Evolutionary conservation across 2,329 filamentous ascomycete genomes (phyloP).

Genomic region (Diaporthe nobilis): DNA sequence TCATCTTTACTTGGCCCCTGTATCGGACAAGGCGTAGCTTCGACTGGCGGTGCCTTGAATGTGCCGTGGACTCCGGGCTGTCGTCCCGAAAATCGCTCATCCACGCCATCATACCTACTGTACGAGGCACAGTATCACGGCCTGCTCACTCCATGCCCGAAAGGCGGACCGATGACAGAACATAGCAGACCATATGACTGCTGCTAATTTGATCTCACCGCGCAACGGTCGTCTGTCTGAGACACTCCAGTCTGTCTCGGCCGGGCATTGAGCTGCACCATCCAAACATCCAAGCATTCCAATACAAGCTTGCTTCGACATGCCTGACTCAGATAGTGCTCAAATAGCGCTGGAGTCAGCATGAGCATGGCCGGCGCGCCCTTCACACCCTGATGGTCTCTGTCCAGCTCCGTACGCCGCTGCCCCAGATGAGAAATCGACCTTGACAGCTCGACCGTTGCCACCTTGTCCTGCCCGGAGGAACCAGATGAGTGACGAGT

Average conservation of each 20-base stretch:
- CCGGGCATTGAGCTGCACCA: slow-evolving; percentile 1
- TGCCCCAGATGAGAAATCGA: slow-evolving; percentile 18
- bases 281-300: slow-evolving; percentile 31
- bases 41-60: background rate
- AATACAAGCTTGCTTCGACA: background rate
- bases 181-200: background rate
- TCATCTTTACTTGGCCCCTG: slow-evolving; percentile 10
- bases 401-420: slow-evolving; percentile 11
- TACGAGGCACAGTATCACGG: background rate
- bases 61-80: slow-evolving; percentile 24
- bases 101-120: slow-evolving; percentile 3
- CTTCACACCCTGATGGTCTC: slow-evolving; percentile 13
- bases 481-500: background rate
- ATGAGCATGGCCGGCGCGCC: background rate
- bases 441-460: background rate
- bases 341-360: slow-evolving; percentile 6
- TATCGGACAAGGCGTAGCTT: slow-evolving; percentile 12
- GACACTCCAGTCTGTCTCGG: slow-evolving; percentile 20
- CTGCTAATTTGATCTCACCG: slow-evolving; percentile 26
- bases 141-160: slow-evolving; percentile 4
- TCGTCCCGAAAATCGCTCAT: slow-evolving; percentile 37
- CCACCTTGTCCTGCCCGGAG: background rate
- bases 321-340: slow-evolving; percentile 18
- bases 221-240: slow-evolving; percentile 23
- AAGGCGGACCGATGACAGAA: slow-evolving; percentile 5